Evolutionary conservation across 495 filamentous ascomycete genomes (phyloP).

Genomic region (Jackrogersella multiformis): DNA sequence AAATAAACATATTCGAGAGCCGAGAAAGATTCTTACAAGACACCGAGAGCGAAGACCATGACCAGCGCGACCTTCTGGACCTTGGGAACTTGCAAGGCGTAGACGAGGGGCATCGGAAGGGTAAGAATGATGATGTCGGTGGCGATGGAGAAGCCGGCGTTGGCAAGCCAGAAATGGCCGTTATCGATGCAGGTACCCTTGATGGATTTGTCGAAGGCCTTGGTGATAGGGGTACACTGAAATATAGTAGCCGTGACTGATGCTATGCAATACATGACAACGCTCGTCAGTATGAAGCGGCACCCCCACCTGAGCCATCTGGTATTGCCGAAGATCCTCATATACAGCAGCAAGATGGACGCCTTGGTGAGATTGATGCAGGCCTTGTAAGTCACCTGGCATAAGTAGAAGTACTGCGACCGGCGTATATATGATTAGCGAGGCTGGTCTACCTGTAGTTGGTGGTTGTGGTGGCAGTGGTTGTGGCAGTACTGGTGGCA

Average conservation of each 20-base stretch:
- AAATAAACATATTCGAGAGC: background rate
- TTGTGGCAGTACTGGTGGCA: no score
- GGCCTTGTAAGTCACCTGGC: conserved; percentile 47
- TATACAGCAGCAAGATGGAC: conserved; percentile 51
- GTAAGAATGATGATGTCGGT: conserved; percentile 65
- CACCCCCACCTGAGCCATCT: conserved; percentile 45
- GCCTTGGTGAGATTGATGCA: conserved; percentile 48
- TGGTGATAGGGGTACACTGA: conserved; percentile 63
- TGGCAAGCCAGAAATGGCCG: conserved; percentile 58
- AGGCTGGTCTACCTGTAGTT: no score
- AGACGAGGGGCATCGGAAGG: conserved; percentile 65
- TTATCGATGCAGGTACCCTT: conserved; percentile 61
- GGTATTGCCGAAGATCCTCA: conserved; percentile 46
- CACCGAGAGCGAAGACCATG: conserved; percentile 65
- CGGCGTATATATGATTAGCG: background rate
- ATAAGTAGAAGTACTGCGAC: conserved; percentile 45
- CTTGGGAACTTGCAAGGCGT: conserved; percentile 58
- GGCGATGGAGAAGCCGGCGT: conserved; percentile 63
- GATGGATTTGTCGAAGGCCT: conserved; percentile 62
- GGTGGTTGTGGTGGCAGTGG: no score
- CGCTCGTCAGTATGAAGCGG: conserved; percentile 28
- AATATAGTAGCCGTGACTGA: conserved; percentile 53
- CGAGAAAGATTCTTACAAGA: conserved; percentile 46
- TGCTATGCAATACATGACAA: conserved; percentile 43
- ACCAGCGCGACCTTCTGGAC: conserved; percentile 63